Percentiles rank a stretch among this genome's conserved stretches.
These are phyloP conservation scores for Penicillium lividum DNA, from an alignment of 495 filamentous ascomycete species.

Conservation along the genomic window DNA sequence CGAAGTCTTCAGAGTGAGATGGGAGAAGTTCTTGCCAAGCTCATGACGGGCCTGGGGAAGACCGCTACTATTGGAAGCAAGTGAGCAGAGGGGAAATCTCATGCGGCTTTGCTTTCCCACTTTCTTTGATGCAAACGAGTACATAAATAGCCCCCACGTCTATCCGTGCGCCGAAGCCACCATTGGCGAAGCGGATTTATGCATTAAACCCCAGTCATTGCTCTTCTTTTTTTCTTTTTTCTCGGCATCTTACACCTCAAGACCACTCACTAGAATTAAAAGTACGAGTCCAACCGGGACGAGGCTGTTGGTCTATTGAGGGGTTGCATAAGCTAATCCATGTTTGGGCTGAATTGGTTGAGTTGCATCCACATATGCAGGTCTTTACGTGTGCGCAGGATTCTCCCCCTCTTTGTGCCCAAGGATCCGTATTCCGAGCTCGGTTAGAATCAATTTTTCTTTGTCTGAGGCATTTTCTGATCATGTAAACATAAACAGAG, in stretches of 20 bases:
- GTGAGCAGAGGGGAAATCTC: background rate
- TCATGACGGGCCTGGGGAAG: background rate
- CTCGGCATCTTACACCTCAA: background rate
- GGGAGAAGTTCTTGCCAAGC: background rate
- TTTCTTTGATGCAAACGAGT: background rate
- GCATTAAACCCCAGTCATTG: background rate
- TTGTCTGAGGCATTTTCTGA: background rate
- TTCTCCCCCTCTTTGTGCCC: conserved; percentile 4
- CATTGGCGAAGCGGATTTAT: conserved; percentile 1
- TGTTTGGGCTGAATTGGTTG: conserved; percentile 12
- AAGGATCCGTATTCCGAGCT: background rate
- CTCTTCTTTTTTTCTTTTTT: background rate
- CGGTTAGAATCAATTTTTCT: background rate
- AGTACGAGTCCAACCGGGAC: background rate
- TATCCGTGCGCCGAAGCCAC: background rate
- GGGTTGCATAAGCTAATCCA: conserved; percentile 4
- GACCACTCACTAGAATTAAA: background rate
- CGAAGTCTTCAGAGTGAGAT: background rate
- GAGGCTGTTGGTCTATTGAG: conserved; percentile 10
- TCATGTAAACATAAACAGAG: background rate
- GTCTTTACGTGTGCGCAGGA: conserved; percentile 2
- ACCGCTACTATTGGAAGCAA: background rate
- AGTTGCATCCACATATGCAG: conserved; percentile 2
- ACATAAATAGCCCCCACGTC: background rate
- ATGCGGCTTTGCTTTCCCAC: background rate